Percentiles rank a stretch among this genome's conserved stretches.
phyloP scores from a whole-genome alignment of 2,329 filamentous ascomycete species.

The Hymenoscyphus salicellus region DNA sequence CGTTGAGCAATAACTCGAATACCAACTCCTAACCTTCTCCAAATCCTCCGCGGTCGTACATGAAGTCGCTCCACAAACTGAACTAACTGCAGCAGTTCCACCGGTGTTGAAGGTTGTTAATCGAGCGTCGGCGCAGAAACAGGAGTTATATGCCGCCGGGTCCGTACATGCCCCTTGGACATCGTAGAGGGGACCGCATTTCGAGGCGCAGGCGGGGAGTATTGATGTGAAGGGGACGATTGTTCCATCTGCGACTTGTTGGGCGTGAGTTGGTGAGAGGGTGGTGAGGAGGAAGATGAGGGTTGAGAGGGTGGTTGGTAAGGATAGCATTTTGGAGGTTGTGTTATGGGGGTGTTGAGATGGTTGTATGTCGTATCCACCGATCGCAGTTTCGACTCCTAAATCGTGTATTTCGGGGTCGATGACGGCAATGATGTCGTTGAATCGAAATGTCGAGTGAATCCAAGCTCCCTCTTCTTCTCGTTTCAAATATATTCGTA shows the following conservation, averaged over 20 bases:
- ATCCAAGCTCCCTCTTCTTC: background rate
- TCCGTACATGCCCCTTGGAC: conserved; percentile 71
- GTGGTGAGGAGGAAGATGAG: conserved; percentile 9
- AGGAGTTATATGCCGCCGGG: conserved; percentile 51
- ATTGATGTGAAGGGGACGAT: conserved; percentile 54
- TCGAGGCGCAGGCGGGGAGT: conserved; percentile 60
- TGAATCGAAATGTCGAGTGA: background rate
- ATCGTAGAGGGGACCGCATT: conserved; percentile 61
- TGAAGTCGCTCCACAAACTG: conserved; percentile 56
- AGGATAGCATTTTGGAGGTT: conserved; percentile 7
- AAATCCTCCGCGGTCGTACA: conserved; percentile 52
- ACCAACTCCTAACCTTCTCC: conserved; percentile 66
- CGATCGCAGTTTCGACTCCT: background rate
- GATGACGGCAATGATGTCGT: background rate
- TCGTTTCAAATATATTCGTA: background rate
- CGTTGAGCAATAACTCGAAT: conserved; percentile 59
- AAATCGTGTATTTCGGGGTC: background rate
- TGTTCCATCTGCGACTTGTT: conserved; percentile 24
- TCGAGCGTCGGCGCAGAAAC: conserved; percentile 67
- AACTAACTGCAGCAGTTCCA: conserved; percentile 54
- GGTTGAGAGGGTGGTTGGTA: background rate
- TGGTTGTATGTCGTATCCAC: background rate
- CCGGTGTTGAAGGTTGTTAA: conserved; percentile 55
- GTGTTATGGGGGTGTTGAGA: background rate
- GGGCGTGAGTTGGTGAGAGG: conserved; percentile 2